Evolutionary conservation across 179 eudicot genomes (phyloP), one percentile per base, ranked within the genome.

Genomic region (Silene noctiflora): DNA sequence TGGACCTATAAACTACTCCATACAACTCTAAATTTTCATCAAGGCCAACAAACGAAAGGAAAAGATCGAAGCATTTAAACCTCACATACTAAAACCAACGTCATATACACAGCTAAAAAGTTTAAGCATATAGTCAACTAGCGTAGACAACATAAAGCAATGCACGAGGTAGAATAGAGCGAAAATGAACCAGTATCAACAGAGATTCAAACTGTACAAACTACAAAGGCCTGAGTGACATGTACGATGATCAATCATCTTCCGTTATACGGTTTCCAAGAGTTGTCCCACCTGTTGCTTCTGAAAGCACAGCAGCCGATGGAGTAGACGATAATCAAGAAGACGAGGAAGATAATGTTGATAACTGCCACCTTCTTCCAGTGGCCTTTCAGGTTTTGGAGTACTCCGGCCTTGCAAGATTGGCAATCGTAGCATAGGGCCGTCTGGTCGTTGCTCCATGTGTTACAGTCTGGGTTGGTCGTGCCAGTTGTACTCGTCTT

Each of bases 231-330:
- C 67, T 21, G 46, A 2, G 51, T 44, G 48, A 24, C 53, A 67
- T 9, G 7, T 20, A 25, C 6, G 17, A 5, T 48, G 13, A 65
- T 44, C 64, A 5, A 65, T 44, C 76, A 63, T 72, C 79, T 48
- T 69, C 63, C 78, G 66, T 63, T 63, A 14, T 79, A 79, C 21
- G 83, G 81, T 83, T 81, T 85, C 86, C 86, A 85, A 24, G 55
- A 35, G 73, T 79, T 83, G 31, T 81, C 83, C 81, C 79, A 80
- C 58, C 85, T 61, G 72, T 92, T 94, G 96, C 91, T 94, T 69
- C 97, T 86, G 83, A 94, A 91, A 13, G 98, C 98, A 61, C 96
- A 91, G 84, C 97, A 94, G 3, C 98, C 98, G 5, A 94, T 78
- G 2, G 97, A 86, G 83, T 91, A 94, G 16, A 94, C 94, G 20